Base-by-base conservation (phyloP, 305 asterid genomes). In the Fraxinus sp. region DNA sequence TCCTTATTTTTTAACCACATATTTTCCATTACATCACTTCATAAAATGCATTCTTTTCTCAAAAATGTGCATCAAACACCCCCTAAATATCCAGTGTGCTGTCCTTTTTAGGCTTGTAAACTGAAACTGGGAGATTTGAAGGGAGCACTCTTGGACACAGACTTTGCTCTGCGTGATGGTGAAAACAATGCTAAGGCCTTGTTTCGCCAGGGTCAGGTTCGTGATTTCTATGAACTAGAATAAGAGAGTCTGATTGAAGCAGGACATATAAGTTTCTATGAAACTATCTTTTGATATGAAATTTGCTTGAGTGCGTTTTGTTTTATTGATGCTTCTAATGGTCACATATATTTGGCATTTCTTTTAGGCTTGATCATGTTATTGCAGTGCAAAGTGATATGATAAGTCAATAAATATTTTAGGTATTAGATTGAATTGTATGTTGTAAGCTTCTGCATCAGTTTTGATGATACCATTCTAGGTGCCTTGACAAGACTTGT, bases 151-250 rank as follows among this genome's bases (percentile, higher is more conserved):
- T 85, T 89, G 83, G 99, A 95, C 83, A 86, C 98, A 41, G 98
- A 95, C 66, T 95, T 95, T 88, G 99, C 98, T 8, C 90, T 95
- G 93, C 95, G 98, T 79, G 99, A 94, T 39, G 94, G 92, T 81
- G 98, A 89, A 83, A 88, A 92, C 82, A 95, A 91, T 88, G 98
- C 99, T 4, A 95, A 95, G 90, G 97, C 98, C 79, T 90, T 94
- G 86, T 95, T 92, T 87, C 96, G 99, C 79, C 98, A 92, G 89
- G 99, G 99, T 83, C 99, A 95, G 98, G 99, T 95, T 84, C 74
- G 82, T 80, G 41, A 35, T 46, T 79, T 20, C 77, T 76, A 26
- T 68, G 37, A 68, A 68, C 37, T 66, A 4, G 26, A 20, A 20
- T 28, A 24, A 24, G 7, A 3, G 5, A 26, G 4, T 3, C 37